Evolutionary conservation across 2,329 filamentous ascomycete genomes (phyloP), one percentile per base, ranked within the genome.

Genomic region (Diplocarpon rosae): DNA sequence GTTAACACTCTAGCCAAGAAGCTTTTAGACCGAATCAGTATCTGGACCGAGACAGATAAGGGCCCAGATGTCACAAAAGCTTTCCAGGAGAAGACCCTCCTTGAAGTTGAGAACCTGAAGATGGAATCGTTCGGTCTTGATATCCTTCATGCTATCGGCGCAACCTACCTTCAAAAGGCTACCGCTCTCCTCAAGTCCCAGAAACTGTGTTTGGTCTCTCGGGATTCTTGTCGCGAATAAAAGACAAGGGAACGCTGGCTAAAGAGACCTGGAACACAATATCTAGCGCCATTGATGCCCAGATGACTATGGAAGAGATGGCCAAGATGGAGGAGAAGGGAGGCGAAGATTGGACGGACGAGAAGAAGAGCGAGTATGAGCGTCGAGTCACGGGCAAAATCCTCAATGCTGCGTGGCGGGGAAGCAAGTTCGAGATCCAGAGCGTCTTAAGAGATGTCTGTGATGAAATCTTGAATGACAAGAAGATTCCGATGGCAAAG

Each of bases 241-340:
- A 92, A 69, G 92, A 98, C 65, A 96, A 96, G 77, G 90, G 90
- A 50, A 92, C 83, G 2, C 75, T 96, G 50, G 88, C 94, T 58
- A 96, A 96, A 72, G 92, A 98, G 61, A 96, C 92, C 1, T 98
- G 92, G 92, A 90, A 85, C 61, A 98, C 92, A 27, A 95, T 98
- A 62, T 88, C 81, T 52, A 93, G 86, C 41, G 92, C 92, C 32
- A 94, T 98, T 53, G 89, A 95, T 61, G 92, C 92, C 20, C 92
- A 98, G 69, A 83, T 95, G 70, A 95, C 89, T 48, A 95, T 98
- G 79, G 90, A 98, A 69, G 90, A 95, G 65, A 96, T 98, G 92
- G 89, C 88, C 43, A 88, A 90, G 64, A 73, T 90, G 66, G 92
- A 98, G 69, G 85, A 95, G 70, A 81, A 82, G 59, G 92, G 90